Evolutionary conservation across 2,329 filamentous ascomycete genomes (phyloP), one percentile per base, ranked within the genome.

Genomic region (Colletotrichum salicis): DNA sequence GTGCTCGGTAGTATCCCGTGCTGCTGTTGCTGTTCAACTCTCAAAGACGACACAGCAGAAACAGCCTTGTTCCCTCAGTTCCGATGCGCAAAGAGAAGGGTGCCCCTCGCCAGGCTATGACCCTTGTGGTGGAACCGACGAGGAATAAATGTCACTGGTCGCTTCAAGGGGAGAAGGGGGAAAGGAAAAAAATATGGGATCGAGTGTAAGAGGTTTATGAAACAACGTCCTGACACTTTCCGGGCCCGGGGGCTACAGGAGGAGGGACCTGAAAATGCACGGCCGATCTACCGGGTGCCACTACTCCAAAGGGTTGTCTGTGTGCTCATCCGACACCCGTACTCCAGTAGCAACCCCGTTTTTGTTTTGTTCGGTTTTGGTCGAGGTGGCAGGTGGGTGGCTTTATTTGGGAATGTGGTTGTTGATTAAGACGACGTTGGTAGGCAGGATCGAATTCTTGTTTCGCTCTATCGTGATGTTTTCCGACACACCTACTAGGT

Each of bases 191-290:
- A 41, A 41, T 61, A 72, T 72, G 71, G 61, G 48, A 64, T 73
- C 37, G 66, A 31, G 64, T 68, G 68, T 71, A 56, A 71, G 69
- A 71, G 69, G 69, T 71, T 69, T 63, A 71, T 74, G 72, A 74
- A 74, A 74, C 72, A 61, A 56, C 62, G 64, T 74, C 72, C 70
- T 73, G 70, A 74, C 72, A 73, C 72, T 66, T 54, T 73, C 55
- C 63, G 59, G 57, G 61, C 62, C 69, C 71, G 63, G 62, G 64
- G 52, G 37, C 37, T 29, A 19, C 59, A 35, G 41, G 59, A 45
- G 48, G 41, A 57, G 13, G 27, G n/a, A 35, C 35, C 51, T 29
- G 51, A 41, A 35, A 35, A 70, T 48, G 69, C 69, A 71, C 65
- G 59, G 69, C 33, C 69, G 59, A 64, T 69, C 54, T 56, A n/a